Percentiles rank a stretch among this genome's conserved stretches.
These are phyloP conservation scores for Psophocarpus tetragonolobus DNA, from an alignment of 306 rosid species.

Conservation along the genomic window DNA sequence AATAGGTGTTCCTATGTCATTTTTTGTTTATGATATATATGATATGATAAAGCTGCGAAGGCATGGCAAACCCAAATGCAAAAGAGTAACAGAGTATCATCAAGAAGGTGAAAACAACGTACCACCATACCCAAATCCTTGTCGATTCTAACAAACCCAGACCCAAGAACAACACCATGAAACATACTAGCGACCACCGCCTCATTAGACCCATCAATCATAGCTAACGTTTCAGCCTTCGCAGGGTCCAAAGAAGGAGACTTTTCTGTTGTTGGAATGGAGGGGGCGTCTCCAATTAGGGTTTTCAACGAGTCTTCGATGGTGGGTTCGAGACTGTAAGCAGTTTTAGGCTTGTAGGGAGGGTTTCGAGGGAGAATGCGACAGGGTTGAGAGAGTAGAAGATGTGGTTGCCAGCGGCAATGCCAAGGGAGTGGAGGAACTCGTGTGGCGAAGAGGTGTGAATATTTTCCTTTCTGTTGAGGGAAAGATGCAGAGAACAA, in stretches of 20 bases:
- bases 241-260: too few species aligned
- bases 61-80: too few species aligned
- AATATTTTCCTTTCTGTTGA: slow-evolving; percentile 75
- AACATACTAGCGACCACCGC: slow-evolving; percentile 56
- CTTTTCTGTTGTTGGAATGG: too few species aligned
- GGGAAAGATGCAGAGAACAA: slow-evolving; percentile 61
- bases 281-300: too few species aligned
- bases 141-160: slow-evolving; percentile 61
- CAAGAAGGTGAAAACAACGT: slow-evolving; percentile 37
- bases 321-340: not conserved
- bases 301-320: not conserved
- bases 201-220: slow-evolving; percentile 20
- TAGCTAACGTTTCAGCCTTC: not conserved
- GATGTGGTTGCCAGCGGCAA: slow-evolving; percentile 71
- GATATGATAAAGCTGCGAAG: too few species aligned
- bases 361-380: slow-evolving; percentile 35
- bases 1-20: too few species aligned
- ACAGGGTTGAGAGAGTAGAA: slow-evolving; percentile 61
- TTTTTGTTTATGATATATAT: too few species aligned
- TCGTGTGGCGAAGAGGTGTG: slow-evolving; percentile 43
- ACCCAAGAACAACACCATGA: slow-evolving; percentile 69
- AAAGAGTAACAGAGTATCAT: too few species aligned
- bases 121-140: slow-evolving; percentile 36
- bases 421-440: slow-evolving; percentile 56
- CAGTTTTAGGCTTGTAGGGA: slow-evolving; percentile 17